These are phyloP conservation scores for Eutrema heterophyllum DNA, from an alignment of 345 rosid genomes.

Conservation along the genomic window DNA sequence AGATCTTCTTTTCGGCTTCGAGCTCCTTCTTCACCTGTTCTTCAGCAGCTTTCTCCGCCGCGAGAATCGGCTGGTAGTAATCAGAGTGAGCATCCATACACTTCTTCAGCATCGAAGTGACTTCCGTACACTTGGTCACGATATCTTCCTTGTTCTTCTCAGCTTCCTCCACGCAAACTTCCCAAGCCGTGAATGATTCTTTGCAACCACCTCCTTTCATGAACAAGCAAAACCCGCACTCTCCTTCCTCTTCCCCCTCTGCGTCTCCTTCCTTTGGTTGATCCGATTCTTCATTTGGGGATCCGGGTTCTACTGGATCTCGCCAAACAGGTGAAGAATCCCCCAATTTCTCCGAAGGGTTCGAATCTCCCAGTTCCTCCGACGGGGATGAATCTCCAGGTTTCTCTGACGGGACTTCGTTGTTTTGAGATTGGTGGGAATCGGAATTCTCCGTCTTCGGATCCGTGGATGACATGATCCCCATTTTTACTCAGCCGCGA, in stretches of 20 bases:
- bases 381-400: not conserved
- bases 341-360: constrained; percentile 2
- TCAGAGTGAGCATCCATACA: constrained; percentile 81
- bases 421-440: constrained; percentile 3
- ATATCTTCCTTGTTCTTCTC: constrained; percentile 63
- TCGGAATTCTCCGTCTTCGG: constrained; percentile 18
- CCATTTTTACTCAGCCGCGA: not conserved
- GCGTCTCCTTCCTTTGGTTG: constrained; percentile 25
- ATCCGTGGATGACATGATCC: constrained; percentile 30
- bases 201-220: constrained; percentile 95
- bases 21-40: constrained; percentile 45
- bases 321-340: constrained; percentile 17
- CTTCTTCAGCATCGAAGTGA: constrained; percentile 45
- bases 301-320: constrained; percentile 19
- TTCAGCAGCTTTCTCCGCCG: constrained; percentile 74
- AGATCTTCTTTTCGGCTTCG: constrained; percentile 34
- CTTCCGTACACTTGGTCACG: constrained; percentile 69
- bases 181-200: constrained; percentile 68
- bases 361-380: not conserved
- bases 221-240: constrained; percentile 82
- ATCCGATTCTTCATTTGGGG: constrained; percentile 13
- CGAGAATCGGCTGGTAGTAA: constrained; percentile 72
- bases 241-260: constrained; percentile 60
- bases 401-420: constrained; percentile 5
- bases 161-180: constrained; percentile 65